phyloP scores from a whole-genome alignment of 202 grass and related monocot species.

The Panicum hallii region DNA sequence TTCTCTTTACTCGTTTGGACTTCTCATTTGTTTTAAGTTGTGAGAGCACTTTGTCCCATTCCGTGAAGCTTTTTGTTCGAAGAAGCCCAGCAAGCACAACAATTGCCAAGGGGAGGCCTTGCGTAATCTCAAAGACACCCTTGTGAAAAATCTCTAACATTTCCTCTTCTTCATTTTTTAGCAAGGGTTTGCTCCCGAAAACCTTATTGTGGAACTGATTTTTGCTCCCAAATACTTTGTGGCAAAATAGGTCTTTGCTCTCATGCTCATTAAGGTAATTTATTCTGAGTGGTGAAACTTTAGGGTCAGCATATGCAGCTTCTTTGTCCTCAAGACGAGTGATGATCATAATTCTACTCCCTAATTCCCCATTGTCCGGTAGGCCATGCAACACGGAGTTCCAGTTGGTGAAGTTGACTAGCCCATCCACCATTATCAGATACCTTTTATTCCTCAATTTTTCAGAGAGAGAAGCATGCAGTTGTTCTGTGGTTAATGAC shows the following conservation, averaged over 20 bases:
- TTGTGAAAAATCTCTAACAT: no score
- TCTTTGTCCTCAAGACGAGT: slow-evolving; percentile 44
- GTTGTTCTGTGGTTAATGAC: background rate
- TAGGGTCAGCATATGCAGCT: slow-evolving; percentile 15
- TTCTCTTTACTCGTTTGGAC: slow-evolving; percentile 15
- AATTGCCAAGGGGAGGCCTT: slow-evolving; percentile 52
- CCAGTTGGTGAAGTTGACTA: slow-evolving; percentile 16
- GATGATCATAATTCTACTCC: slow-evolving; percentile 50
- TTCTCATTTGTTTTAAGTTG: slow-evolving; percentile 7
- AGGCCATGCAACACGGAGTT: slow-evolving; percentile 20
- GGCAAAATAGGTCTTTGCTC: background rate
- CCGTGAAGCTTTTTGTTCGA: slow-evolving; percentile 2
- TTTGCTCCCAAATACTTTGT: no score
- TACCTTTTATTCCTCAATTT: slow-evolving; percentile 1
- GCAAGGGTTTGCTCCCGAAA: background rate
- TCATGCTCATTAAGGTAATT: background rate
- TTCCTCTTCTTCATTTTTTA: background rate
- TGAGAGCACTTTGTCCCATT: slow-evolving; percentile 34
- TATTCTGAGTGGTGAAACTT: background rate
- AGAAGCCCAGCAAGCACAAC: slow-evolving; percentile 50
- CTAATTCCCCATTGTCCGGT: slow-evolving; percentile 24
- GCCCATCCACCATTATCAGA: background rate
- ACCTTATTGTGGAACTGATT: background rate
- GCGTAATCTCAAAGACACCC: background rate
- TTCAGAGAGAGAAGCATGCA: background rate